Evolutionary conservation across 139 green algal genomes (phyloP).

Genomic region (Dunaliella primolecta): DNA sequence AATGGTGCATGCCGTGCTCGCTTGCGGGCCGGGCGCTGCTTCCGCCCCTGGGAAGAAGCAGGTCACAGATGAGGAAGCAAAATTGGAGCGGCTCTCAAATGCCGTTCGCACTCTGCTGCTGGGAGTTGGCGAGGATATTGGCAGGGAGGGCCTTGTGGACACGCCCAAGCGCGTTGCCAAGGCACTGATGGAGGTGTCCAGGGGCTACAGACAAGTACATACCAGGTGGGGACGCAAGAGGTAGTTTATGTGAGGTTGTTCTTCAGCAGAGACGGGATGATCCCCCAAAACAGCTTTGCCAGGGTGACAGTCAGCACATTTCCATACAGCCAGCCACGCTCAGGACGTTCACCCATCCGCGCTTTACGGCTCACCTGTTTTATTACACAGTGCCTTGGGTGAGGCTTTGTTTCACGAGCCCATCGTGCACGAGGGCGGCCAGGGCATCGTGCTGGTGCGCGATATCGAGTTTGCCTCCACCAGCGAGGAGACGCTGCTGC

Average conservation of each 20-base stretch:
- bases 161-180: conserved; percentile 92
- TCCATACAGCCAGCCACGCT: too few relatives aligned
- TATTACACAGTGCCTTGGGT: conserved; percentile 59
- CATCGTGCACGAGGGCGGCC: conserved; percentile 37
- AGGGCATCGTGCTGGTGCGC: conserved; percentile 79
- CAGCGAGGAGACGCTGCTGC: conserved; percentile 69
- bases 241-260: too few relatives aligned
- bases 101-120: conserved; percentile 62
- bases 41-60: too few relatives aligned
- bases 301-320: too few relatives aligned
- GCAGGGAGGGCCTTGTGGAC: conserved; percentile 74
- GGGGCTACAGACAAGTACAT: conserved; percentile 56
- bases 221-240: conserved; percentile 47
- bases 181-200: conserved; percentile 76
- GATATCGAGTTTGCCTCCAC: conserved; percentile 92
- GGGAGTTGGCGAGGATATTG: conserved; percentile 76
- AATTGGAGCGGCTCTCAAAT: conserved; percentile 26
- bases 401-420: conserved; percentile 80
- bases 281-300: too few relatives aligned
- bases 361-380: too few relatives aligned
- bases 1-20: too few relatives aligned
- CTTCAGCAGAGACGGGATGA: too few relatives aligned
- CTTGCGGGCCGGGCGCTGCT: too few relatives aligned
- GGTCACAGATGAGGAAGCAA: too few relatives aligned
- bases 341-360: too few relatives aligned